A percentile compares a stretch with the other conserved stretches of the same genome.
These are phyloP conservation scores for Microcyclosporella mali DNA, from an alignment of 2,329 filamentous ascomycete genomes.

Conservation along the genomic window DNA sequence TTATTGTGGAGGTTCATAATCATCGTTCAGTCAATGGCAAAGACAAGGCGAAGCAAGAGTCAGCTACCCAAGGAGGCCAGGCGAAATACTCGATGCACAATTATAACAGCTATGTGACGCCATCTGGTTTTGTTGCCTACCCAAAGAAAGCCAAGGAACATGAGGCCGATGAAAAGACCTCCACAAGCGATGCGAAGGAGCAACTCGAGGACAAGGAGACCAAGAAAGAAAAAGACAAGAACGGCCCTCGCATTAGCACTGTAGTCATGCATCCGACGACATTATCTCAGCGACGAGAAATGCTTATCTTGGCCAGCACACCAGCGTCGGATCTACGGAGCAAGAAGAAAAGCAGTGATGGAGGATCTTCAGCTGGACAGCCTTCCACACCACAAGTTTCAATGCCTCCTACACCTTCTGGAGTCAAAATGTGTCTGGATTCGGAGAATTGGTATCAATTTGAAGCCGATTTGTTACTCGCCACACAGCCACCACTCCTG, in stretches of 20 bases:
- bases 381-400: slow-evolving; percentile 45
- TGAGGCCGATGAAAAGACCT: slow-evolving; percentile 41
- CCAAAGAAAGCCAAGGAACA: slow-evolving; percentile 37
- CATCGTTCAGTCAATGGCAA: slow-evolving; percentile 61
- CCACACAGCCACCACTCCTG: slow-evolving; percentile 67
- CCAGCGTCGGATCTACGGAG: slow-evolving; percentile 49
- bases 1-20: slow-evolving; percentile 92
- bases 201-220: slow-evolving; percentile 21
- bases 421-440: slow-evolving; percentile 66
- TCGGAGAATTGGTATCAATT: slow-evolving; percentile 65
- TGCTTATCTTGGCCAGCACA: slow-evolving; percentile 69
- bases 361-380: slow-evolving; percentile 39
- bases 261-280: slow-evolving; percentile 80
- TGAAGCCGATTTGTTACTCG: slow-evolving; percentile 68
- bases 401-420: slow-evolving; percentile 30
- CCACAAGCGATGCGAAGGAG: slow-evolving; percentile 39
- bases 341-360: slow-evolving; percentile 34
- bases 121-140: slow-evolving; percentile 76
- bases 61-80: slow-evolving; percentile 51
- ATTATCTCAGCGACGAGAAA: slow-evolving; percentile 67
- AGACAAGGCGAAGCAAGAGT: slow-evolving; percentile 36
- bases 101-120: slow-evolving; percentile 82
- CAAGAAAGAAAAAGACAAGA: slow-evolving; percentile 19
- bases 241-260: slow-evolving; percentile 60
- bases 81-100: slow-evolving; percentile 83